These are phyloP conservation scores for Phytophthora pistaciae DNA, from an alignment of 352 stramenopile genomes.

Conservation along the genomic window DNA sequence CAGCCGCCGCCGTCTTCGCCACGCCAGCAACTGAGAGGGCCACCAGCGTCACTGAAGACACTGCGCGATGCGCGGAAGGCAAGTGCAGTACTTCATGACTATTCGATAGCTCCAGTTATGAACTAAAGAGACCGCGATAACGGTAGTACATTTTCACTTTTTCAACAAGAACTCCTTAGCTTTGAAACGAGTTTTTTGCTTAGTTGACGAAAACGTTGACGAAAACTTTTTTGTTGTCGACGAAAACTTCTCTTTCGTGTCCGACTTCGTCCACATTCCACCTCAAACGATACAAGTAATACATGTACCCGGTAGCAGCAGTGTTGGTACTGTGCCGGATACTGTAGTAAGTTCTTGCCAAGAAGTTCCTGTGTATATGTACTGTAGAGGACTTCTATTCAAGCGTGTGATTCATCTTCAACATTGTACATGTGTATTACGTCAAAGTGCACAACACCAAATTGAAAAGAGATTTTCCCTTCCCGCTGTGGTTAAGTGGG, in stretches of 20 bases:
- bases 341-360: too few relatives aligned
- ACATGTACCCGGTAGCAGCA: too few relatives aligned
- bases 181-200: too few relatives aligned
- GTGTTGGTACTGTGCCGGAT: too few relatives aligned
- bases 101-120: constrained; percentile 1
- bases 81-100: background rate
- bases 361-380: too few relatives aligned
- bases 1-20: constrained; percentile 1
- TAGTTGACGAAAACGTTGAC: background rate
- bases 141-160: constrained; percentile 1
- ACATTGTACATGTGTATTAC: too few relatives aligned
- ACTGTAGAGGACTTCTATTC: too few relatives aligned
- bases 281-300: background rate
- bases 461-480: too few relatives aligned
- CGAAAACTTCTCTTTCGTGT: background rate
- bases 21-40: background rate
- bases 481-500: too few relatives aligned
- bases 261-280: background rate
- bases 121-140: background rate
- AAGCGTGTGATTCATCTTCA: too few relatives aligned
- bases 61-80: background rate
- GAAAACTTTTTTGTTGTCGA: background rate
- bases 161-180: background rate
- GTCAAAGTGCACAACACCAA: too few relatives aligned
- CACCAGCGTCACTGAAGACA: background rate